These are phyloP conservation scores for Flaveria floridana DNA, from an alignment of 140 eudicot species.

Conservation along the genomic window DNA sequence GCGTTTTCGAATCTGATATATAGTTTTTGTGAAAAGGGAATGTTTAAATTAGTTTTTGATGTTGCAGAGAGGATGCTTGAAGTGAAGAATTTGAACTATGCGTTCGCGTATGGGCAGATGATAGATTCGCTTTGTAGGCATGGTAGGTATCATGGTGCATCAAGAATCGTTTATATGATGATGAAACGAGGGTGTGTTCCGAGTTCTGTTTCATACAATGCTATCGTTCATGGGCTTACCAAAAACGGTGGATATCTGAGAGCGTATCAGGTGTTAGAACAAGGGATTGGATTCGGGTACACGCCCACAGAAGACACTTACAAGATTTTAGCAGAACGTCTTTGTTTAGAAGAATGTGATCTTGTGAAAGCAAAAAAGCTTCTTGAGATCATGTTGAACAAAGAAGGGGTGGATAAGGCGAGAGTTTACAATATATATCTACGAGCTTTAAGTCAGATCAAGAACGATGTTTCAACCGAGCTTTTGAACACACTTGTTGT, in stretches of 20 bases:
- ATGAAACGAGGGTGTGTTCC: slow-evolving; percentile 57
- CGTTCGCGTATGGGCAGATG: slow-evolving; percentile 74
- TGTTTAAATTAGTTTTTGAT: slow-evolving; percentile 53
- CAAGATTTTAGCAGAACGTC: slow-evolving; percentile 58
- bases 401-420: slow-evolving; percentile 49
- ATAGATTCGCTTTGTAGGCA: slow-evolving; percentile 69
- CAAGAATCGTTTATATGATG: slow-evolving; percentile 87
- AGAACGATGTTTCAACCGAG: slow-evolving; percentile 66
- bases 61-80: slow-evolving; percentile 72
- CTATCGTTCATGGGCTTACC: slow-evolving; percentile 76
- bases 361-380: slow-evolving; percentile 60
- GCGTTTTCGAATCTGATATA: slow-evolving; percentile 70
- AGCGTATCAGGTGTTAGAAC: slow-evolving; percentile 83
- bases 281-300: slow-evolving; percentile 65
- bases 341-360: slow-evolving; percentile 61
- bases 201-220: slow-evolving; percentile 62
- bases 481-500: slow-evolving; percentile 65
- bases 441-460: slow-evolving; percentile 55
- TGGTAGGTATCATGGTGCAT: slow-evolving; percentile 76
- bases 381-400: slow-evolving; percentile 57
- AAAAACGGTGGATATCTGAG: slow-evolving; percentile 69
- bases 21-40: slow-evolving; percentile 62
- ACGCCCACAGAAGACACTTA: slow-evolving; percentile 74
- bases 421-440: slow-evolving; percentile 78
- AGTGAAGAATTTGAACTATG: slow-evolving; percentile 50